Conservation (phyloP, 345 rosid genomes). For the Eucalyptus polyanthemos region DNA sequence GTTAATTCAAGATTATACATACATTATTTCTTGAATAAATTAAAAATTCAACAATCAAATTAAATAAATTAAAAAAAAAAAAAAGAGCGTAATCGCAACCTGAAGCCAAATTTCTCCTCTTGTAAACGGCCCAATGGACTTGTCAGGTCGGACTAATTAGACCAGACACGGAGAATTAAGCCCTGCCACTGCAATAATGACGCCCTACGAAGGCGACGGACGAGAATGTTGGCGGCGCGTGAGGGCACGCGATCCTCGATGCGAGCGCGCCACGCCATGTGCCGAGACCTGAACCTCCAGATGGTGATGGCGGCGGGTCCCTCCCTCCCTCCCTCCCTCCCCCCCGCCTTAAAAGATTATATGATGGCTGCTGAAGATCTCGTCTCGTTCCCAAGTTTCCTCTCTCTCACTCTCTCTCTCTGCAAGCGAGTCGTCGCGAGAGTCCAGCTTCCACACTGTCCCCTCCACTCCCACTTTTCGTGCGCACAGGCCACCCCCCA, state of each 20-base stretch:
- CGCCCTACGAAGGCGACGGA: background rate
- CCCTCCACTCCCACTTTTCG: background rate
- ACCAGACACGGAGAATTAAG: background rate
- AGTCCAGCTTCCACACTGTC: background rate
- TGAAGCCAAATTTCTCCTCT: no score
- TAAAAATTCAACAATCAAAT: fast-evolving
- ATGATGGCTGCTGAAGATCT: background rate
- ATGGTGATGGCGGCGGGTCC: background rate
- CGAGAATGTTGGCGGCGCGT: background rate
- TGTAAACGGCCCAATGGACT: no score
- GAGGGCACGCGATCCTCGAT: background rate
- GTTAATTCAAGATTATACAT: no score
- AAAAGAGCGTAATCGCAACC: no score
- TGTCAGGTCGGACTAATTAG: background rate
- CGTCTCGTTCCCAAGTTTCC: no score
- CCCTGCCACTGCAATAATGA: background rate
- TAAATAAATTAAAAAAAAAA: no score
- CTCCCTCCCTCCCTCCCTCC: background rate
- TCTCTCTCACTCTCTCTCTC: background rate
- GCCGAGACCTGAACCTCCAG: background rate
- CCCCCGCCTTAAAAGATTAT: background rate
- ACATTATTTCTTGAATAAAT: no score
- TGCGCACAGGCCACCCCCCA: background rate
- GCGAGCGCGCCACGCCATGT: background rate
- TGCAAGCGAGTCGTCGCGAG: background rate